phyloP scores from a whole-genome alignment of 768 basidiomycete species.

The Rhizopogon vinicolor region DNA sequence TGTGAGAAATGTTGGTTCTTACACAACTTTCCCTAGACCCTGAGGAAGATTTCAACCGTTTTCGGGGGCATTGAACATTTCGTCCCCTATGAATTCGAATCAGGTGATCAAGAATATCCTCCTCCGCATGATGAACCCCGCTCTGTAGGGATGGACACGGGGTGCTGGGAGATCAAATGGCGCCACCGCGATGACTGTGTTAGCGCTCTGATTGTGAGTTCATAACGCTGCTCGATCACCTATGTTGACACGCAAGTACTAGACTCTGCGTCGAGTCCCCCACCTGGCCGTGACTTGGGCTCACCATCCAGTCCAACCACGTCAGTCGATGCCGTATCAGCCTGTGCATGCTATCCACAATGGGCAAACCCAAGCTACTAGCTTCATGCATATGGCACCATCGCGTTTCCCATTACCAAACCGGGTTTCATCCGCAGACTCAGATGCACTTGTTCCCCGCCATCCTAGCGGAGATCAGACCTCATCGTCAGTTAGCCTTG shows the following conservation, averaged over 20 bases:
- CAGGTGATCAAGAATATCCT: slow-evolving; percentile 26
- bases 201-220: slow-evolving; percentile 60
- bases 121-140: slow-evolving; percentile 56
- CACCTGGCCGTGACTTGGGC: slow-evolving; percentile 79
- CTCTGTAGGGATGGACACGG: slow-evolving; percentile 47
- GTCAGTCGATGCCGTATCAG: slow-evolving; percentile 14
- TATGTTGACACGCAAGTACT: neutral
- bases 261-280: slow-evolving; percentile 69
- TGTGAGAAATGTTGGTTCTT: neutral
- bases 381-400: slow-evolving; percentile 5
- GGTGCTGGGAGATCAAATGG: slow-evolving; percentile 81
- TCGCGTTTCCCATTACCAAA: slow-evolving; percentile 14
- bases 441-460: slow-evolving; percentile 2
- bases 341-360: slow-evolving; percentile 2
- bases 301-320: slow-evolving; percentile 44
- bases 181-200: slow-evolving; percentile 71
- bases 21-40: slow-evolving; percentile 33
- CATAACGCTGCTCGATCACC: slow-evolving; percentile 2
- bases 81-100: slow-evolving; percentile 20
- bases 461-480: neutral
- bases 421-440: slow-evolving; percentile 7
- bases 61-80: slow-evolving; percentile 69
- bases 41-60: slow-evolving; percentile 45
- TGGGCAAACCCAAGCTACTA: slow-evolving; percentile 15
- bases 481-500: slow-evolving; percentile 3